These are phyloP conservation scores for Rhizophora mangle DNA, from an alignment of 345 rosid genomes.

Conservation along the genomic window DNA sequence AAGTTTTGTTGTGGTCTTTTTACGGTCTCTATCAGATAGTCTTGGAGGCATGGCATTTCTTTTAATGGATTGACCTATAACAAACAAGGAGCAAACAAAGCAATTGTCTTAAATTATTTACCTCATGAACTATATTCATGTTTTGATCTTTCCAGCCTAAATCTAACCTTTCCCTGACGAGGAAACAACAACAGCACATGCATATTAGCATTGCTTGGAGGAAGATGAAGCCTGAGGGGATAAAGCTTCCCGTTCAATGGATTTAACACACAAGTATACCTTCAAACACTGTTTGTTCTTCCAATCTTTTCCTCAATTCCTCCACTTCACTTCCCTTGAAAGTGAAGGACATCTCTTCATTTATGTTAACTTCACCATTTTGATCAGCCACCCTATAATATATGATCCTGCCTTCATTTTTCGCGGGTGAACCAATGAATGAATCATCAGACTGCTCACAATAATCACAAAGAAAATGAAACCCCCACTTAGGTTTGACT, in stretches of 20 bases:
- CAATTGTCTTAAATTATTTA: no score
- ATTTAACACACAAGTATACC: constrained; percentile 24
- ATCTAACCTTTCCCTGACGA: constrained; percentile 45
- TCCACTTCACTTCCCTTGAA: constrained; percentile 27
- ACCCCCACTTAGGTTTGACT: background rate
- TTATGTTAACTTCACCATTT: constrained; percentile 6
- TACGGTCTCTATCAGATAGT: no score
- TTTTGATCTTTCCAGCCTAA: background rate
- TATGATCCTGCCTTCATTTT: constrained; percentile 23
- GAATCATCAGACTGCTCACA: constrained; percentile 10
- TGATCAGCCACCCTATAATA: constrained; percentile 15
- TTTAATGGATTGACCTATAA: no score
- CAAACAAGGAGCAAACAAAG: no score
- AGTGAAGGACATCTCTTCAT: constrained; percentile 7
- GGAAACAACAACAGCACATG: constrained; percentile 17
- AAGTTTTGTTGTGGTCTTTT: no score
- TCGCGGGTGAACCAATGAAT: background rate
- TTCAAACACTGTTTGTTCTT: constrained; percentile 22
- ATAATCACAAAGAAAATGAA: background rate
- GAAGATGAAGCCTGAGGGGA: constrained; percentile 27
- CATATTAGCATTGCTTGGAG: constrained; percentile 21
- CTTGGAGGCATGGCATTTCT: no score
- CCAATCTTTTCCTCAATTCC: constrained; percentile 23
- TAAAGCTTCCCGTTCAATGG: constrained; percentile 28
- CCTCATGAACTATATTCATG: no score